Conservation (phyloP, 257 asterid genomes). For the Ilex asprella region DNA sequence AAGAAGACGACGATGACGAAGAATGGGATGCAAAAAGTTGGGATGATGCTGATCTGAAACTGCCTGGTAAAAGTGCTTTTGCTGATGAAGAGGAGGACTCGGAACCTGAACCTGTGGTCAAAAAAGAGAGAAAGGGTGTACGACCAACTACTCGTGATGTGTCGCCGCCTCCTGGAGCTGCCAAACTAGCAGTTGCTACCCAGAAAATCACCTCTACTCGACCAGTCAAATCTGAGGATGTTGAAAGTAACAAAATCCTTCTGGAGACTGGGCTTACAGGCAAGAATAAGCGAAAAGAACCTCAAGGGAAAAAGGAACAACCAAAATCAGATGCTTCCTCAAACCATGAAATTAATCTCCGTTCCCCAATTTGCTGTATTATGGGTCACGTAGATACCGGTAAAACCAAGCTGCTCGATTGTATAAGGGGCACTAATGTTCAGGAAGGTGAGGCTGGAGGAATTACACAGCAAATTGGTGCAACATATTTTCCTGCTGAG, state of each 20-base stretch:
- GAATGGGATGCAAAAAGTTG: constrained; percentile 99
- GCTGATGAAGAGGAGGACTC: constrained; percentile 76
- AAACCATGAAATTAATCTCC: constrained; percentile 43
- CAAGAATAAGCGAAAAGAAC: constrained; percentile 20
- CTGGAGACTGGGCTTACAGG: constrained; percentile 28
- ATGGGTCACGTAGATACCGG: constrained; percentile 99
- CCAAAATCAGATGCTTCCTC: constrained; percentile 25
- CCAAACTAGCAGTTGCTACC: constrained; percentile 14
- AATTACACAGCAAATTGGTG: constrained; percentile 96
- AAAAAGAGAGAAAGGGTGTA: constrained; percentile 49
- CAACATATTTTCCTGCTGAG: constrained; percentile 92
- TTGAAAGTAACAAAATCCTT: constrained; percentile 22
- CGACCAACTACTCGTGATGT: constrained; percentile 19
- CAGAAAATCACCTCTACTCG: constrained; percentile 4
- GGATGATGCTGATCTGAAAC: constrained; percentile 84
- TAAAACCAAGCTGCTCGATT: constrained; percentile 92
- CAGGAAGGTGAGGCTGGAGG: constrained; percentile 99
- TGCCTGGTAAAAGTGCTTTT: constrained; percentile 77
- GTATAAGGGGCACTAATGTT: constrained; percentile 93
- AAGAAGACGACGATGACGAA: constrained; percentile 64
- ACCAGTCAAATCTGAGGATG: constrained; percentile 25
- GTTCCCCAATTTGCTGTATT: constrained; percentile 97
- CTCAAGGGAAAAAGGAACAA: constrained; percentile 26
- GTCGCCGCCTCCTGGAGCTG: constrained; percentile 28
- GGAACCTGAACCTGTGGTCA: constrained; percentile 52